Evolutionary conservation across 306 rosid species (phyloP).

Genomic region (Prunus mume): DNA sequence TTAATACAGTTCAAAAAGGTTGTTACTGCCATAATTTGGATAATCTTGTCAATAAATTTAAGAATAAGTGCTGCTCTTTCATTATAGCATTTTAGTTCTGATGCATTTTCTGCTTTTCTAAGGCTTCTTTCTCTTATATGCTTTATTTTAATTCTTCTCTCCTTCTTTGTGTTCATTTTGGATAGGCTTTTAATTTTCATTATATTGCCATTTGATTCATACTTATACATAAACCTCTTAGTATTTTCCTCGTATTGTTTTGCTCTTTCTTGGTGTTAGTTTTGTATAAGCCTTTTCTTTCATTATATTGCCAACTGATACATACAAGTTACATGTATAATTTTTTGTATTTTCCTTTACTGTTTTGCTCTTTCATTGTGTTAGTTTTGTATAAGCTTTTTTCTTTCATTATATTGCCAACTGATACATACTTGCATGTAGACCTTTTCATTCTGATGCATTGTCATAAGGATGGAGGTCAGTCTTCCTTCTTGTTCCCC

Average conservation of each 20-base stretch:
- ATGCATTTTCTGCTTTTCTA: not conserved
- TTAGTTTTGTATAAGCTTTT: not conserved
- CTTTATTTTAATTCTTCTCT: not conserved
- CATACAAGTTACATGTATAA: not conserved
- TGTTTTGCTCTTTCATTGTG: not conserved
- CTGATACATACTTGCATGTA: not conserved
- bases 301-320: not conserved
- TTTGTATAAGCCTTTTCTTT: not conserved
- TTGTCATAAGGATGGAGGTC: slow-evolving; percentile 1
- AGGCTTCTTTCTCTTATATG: not conserved
- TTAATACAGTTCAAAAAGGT: not conserved
- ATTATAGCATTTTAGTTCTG: not conserved
- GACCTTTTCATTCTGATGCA: not conserved
- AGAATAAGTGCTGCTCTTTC: not conserved
- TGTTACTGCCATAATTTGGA: not conserved
- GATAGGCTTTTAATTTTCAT: no score
- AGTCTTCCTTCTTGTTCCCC: not conserved
- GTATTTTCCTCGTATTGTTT: not conserved
- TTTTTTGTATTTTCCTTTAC: not conserved
- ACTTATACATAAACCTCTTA: not conserved
- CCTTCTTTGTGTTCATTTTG: not conserved
- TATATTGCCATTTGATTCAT: not conserved
- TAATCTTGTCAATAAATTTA: not conserved
- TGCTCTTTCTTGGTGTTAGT: not conserved
- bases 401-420: not conserved